These are phyloP conservation scores for Eucalyptus leucophloia DNA, from an alignment of 345 rosid genomes.

Conservation along the genomic window DNA sequence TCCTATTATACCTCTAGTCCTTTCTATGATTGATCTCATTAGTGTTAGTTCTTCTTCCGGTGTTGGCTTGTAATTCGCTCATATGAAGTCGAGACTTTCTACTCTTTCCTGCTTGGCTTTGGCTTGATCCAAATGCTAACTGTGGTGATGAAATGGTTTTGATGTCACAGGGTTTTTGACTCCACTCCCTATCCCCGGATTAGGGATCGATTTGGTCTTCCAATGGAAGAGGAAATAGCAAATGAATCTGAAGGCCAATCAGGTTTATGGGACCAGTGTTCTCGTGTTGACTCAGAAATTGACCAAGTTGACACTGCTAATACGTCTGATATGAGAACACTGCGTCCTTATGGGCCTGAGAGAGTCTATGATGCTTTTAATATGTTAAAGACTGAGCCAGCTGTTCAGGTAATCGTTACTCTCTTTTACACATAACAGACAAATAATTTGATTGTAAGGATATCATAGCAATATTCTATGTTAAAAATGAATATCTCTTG, in stretches of 20 bases:
- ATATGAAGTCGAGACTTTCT: background rate
- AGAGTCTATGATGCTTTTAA: slow-evolving; percentile 69
- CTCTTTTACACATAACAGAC: background rate
- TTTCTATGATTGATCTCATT: background rate
- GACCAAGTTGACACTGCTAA: slow-evolving; percentile 55
- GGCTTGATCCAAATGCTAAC: background rate
- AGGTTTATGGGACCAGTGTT: slow-evolving; percentile 6
- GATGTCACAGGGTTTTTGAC: slow-evolving; percentile 36
- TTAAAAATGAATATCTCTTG: background rate
- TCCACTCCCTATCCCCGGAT: slow-evolving; percentile 17
- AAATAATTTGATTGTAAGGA: background rate
- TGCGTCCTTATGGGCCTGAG: slow-evolving; percentile 34
- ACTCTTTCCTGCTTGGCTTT: background rate
- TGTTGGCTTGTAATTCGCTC: background rate
- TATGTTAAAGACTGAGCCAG: slow-evolving; percentile 57
- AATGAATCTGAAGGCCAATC: slow-evolving; percentile 13
- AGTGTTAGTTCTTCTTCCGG: background rate
- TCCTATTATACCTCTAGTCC: background rate
- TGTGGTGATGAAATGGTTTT: background rate
- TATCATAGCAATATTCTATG: background rate
- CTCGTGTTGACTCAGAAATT: slow-evolving; percentile 26
- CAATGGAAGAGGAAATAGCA: slow-evolving; percentile 12
- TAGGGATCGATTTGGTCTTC: slow-evolving; percentile 29
- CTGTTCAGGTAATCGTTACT: slow-evolving; percentile 43
- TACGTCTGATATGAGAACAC: slow-evolving; percentile 15